phyloP scores from a whole-genome alignment of 1,284 basidiomycete species.

The Xanthoconium separans region DNA sequence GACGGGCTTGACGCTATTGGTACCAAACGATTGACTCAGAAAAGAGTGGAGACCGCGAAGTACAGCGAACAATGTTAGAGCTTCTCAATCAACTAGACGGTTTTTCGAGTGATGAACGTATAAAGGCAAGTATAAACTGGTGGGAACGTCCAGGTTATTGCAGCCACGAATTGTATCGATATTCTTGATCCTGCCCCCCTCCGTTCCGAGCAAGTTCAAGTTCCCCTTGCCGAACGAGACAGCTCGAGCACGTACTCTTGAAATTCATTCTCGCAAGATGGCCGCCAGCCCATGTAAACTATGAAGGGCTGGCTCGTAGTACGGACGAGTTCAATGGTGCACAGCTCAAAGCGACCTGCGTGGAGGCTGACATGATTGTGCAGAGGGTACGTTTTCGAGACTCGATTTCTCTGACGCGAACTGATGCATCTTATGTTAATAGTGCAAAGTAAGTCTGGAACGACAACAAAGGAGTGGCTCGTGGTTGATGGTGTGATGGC shows the following conservation, averaged over 20 bases:
- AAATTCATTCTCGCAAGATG: constrained; percentile 98
- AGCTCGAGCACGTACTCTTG: constrained; percentile 93
- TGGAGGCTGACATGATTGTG: constrained; percentile 98
- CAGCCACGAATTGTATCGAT: constrained; percentile 98
- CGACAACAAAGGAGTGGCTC: too few species aligned
- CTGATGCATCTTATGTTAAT: constrained; percentile 20
- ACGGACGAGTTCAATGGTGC: constrained; percentile 99
- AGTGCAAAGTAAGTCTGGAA: constrained; percentile 83
- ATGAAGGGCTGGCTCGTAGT: constrained; percentile 83
- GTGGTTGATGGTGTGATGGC: too few species aligned
- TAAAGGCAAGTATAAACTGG: constrained; percentile 60
- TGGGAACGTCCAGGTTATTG: constrained; percentile 77
- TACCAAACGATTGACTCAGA: constrained; percentile 96
- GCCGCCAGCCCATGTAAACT: constrained; percentile 81
- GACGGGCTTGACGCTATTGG: constrained; percentile 98
- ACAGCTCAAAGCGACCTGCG: constrained; percentile 93
- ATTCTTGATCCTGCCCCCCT: constrained; percentile 98
- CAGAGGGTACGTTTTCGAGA: constrained; percentile 64
- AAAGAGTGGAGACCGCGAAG: constrained; percentile 98
- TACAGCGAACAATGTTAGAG: constrained; percentile 99
- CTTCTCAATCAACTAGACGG: constrained; percentile 98
- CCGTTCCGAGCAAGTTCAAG: constrained; percentile 96
- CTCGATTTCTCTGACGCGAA: constrained; percentile 10
- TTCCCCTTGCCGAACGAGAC: constrained; percentile 95
- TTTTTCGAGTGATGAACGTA: constrained; percentile 93